Conservation (phyloP, 768 basidiomycete species). For the Tulasnella sp. region DNA sequence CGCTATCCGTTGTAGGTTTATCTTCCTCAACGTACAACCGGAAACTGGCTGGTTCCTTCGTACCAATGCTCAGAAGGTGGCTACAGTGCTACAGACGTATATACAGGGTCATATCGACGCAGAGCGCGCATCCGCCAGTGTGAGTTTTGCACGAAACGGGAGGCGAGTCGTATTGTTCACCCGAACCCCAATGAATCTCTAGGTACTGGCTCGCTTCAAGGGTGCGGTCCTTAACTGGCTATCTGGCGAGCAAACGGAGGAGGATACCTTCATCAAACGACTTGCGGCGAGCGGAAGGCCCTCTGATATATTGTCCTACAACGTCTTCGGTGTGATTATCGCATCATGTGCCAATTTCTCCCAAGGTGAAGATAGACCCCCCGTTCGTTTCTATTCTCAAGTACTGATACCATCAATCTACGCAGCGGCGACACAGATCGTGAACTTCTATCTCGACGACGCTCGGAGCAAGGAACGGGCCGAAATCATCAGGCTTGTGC, state of each 20-base stretch:
- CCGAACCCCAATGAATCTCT: constrained; percentile 79
- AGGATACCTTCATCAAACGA: constrained; percentile 19
- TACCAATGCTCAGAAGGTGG: constrained; percentile 40
- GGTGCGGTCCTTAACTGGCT: constrained; percentile 1
- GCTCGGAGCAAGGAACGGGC: constrained; percentile 31
- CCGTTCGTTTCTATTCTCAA: neutral
- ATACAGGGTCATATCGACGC: constrained; percentile 8
- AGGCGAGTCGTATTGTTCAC: constrained; percentile 51
- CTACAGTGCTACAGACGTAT: constrained; percentile 30
- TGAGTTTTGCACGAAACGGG: neutral
- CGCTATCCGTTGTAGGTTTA: constrained; percentile 37
- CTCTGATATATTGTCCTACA: constrained; percentile 54
- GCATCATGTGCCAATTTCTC: constrained; percentile 58
- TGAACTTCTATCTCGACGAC: constrained; percentile 49
- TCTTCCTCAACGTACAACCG: constrained; percentile 63
- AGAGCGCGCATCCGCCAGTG: neutral
- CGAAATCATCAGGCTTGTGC: constrained; percentile 32
- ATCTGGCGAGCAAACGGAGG: neutral
- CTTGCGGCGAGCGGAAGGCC: constrained; percentile 47
- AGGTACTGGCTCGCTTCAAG: constrained; percentile 47
- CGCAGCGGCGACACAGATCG: constrained; percentile 29
- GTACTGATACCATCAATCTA: neutral
- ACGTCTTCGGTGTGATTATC: constrained; percentile 61
- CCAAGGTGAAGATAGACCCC: constrained; percentile 43
- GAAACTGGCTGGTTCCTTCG: constrained; percentile 48